These are phyloP conservation scores for Schwanniomyces yamadae DNA, from an alignment of 805 yeast genomes.

Conservation along the genomic window DNA sequence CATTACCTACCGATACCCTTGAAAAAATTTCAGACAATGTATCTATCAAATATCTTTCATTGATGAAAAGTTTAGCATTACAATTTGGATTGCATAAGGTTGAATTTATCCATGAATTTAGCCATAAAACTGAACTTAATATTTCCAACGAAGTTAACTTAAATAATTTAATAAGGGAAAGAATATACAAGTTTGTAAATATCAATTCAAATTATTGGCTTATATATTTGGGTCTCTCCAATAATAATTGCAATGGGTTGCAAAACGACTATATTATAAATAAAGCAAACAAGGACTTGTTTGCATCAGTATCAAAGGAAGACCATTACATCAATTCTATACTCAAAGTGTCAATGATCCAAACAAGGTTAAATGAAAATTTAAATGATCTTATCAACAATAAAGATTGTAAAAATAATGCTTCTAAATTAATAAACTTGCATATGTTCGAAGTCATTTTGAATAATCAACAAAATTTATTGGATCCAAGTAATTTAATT, in stretches of 20 bases:
- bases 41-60: slow-evolving; percentile 35
- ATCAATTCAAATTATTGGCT: slow-evolving; percentile 46
- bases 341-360: slow-evolving; percentile 34
- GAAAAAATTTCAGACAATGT: slow-evolving; percentile 28
- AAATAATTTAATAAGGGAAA: slow-evolving; percentile 35
- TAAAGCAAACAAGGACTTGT: slow-evolving; percentile 25
- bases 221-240: slow-evolving; percentile 37
- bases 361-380: slow-evolving; percentile 39
- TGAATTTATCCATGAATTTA: slow-evolving; percentile 42
- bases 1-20: slow-evolving; percentile 31
- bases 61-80: slow-evolving; percentile 38
- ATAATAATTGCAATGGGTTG: slow-evolving; percentile 27
- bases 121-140: slow-evolving; percentile 30
- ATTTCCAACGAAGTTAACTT: slow-evolving; percentile 27
- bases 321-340: slow-evolving; percentile 27
- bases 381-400: slow-evolving; percentile 31
- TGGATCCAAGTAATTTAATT: slow-evolving; percentile 23
- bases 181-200: slow-evolving; percentile 42
- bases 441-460: slow-evolving; percentile 44
- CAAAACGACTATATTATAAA: slow-evolving; percentile 39
- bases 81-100: slow-evolving; percentile 45
- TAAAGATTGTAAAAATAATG: slow-evolving; percentile 15
- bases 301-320: slow-evolving; percentile 6
- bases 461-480: slow-evolving; percentile 17
- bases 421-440: slow-evolving; percentile 35